These are phyloP conservation scores for Hordeum vulgare DNA, from an alignment of 176 grass and related monocot genomes.

Conservation along the genomic window MorexV3_pseudomolecules_assembly NC_058521.1:495564908-495565407, in stretches of 20 bases:
- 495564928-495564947: too few relatives aligned
- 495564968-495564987: too few relatives aligned
- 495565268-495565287: not conserved
- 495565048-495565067: too few relatives aligned
- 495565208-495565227: not conserved
- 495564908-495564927: too few relatives aligned
- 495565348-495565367: not conserved
- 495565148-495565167: not conserved
- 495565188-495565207: not conserved
- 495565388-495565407: slow-evolving; percentile 4
- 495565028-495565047: too few relatives aligned
- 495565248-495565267: not conserved
- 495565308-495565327: not conserved
- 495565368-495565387: slow-evolving; percentile 1
- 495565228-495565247: not conserved
- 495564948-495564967: too few relatives aligned
- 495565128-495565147: not conserved
- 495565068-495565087: too few relatives aligned
- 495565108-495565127: not conserved
- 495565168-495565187: not conserved
- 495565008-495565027: too few relatives aligned
- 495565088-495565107: not conserved
- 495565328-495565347: not conserved
- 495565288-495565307: not conserved
- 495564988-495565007: too few relatives aligned